A percentile compares a stretch with the other conserved stretches of the same genome.
Conservation (phyloP, 2,329 filamentous ascomycete genomes). For the Alternaria ventricosa region DNA sequence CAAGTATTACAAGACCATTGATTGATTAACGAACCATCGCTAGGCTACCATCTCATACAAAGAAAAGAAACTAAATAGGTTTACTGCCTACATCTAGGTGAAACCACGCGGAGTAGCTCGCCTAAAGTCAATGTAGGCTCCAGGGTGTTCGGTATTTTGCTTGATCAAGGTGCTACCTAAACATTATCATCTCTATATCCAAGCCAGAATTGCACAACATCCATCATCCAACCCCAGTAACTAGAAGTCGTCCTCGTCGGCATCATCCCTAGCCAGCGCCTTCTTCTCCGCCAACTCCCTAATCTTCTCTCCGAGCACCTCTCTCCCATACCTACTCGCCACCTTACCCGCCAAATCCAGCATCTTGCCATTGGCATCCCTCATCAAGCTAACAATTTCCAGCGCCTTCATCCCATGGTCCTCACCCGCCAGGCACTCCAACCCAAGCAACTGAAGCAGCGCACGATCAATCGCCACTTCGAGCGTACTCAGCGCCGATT, state of each 20-base stretch:
- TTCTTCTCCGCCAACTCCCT: slow-evolving; percentile 78
- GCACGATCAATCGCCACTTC: slow-evolving; percentile 90
- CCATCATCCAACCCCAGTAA: neutral
- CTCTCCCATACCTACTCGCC: slow-evolving; percentile 81
- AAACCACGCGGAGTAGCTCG: accelerated
- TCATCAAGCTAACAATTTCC: slow-evolving; percentile 87
- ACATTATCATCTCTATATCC: neutral
- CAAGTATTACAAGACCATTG: neutral
- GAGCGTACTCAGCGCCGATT: slow-evolving; percentile 69
- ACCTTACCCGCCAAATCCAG: slow-evolving; percentile 89
- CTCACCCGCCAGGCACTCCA: slow-evolving; percentile 91
- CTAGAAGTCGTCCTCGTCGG: slow-evolving; percentile 21
- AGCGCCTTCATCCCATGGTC: slow-evolving; percentile 93
- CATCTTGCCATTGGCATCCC: slow-evolving; percentile 85
- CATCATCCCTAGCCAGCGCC: slow-evolving; percentile 60
- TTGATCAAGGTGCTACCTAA: neutral
- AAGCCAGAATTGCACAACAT: neutral
- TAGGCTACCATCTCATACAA: neutral
- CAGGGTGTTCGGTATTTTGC: neutral
- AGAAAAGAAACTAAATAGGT: neutral
- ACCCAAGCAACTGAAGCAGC: slow-evolving; percentile 83
- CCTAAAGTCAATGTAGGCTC: neutral
- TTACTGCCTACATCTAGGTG: neutral
- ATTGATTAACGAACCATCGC: neutral
- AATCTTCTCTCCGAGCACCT: slow-evolving; percentile 88